Evolutionary conservation across 2,329 filamentous ascomycete genomes (phyloP).

Genomic region (Thielaviopsis punctulata): DNA sequence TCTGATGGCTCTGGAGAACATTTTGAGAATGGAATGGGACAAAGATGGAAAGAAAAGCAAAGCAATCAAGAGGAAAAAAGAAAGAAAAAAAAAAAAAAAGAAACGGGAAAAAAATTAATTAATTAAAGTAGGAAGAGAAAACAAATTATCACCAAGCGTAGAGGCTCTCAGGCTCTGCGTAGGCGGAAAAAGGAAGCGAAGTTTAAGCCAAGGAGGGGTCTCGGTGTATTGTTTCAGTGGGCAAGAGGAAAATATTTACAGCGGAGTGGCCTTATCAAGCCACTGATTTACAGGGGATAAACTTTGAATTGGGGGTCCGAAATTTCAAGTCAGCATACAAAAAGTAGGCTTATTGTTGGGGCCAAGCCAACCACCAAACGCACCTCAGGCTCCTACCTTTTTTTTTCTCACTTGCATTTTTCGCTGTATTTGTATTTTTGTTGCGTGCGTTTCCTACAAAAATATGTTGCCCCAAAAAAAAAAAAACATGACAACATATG

Average conservation of each 20-base stretch:
- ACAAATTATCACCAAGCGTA: slow-evolving; percentile 6
- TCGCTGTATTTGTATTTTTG: too few relatives aligned
- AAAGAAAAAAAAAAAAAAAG: slow-evolving; percentile 5
- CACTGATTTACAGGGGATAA: not conserved
- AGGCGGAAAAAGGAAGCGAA: slow-evolving; percentile 1
- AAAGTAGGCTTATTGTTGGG: not conserved
- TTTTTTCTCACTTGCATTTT: not conserved
- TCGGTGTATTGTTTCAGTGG: not conserved
- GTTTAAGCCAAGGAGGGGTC: not conserved
- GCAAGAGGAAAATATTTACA: not conserved
- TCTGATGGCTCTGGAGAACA: slow-evolving; percentile 57
- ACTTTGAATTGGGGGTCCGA: not conserved
- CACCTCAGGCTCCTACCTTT: not conserved
- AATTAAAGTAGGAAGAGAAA: not conserved
- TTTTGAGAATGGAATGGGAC: slow-evolving; percentile 20
- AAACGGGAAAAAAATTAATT: not conserved
- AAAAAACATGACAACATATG: too few relatives aligned
- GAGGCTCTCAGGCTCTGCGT: not conserved
- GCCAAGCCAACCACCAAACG: not conserved
- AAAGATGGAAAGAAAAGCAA: not conserved
- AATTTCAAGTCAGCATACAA: not conserved
- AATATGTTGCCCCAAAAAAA: too few relatives aligned
- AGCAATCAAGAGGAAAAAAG: not conserved
- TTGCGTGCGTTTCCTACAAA: too few relatives aligned
- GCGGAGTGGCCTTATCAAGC: not conserved